Evolutionary conservation across 2,329 filamentous ascomycete species (phyloP), one percentile per base, ranked within the genome.

Genomic region (Fusarium sterilihyphosum): DNA sequence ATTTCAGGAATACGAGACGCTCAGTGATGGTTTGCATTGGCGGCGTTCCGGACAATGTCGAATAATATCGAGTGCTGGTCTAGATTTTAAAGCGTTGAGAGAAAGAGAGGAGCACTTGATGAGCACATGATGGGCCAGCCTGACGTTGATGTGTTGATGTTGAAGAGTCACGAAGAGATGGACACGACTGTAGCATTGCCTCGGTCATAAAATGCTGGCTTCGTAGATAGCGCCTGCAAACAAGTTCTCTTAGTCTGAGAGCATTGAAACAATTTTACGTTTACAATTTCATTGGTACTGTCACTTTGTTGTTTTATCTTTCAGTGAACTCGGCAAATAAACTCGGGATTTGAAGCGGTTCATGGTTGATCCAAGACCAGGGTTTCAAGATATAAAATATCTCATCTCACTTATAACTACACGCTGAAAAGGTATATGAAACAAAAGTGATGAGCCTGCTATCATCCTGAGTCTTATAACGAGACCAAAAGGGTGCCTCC

Each of bases 31-130:
- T 77, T 83, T 83, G 82, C 82, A 84, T 84, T 79, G 80, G 79
- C 79, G 82, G 82, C 82, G 82, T 84, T 84, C 82, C 82, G 82
- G 82, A 80, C 77, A 80, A 77, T 80, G 78, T 81, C 78, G 81
- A 81, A 80, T 82, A 79, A 81, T 81, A 81, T 81, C 78, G 77
- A 80, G 73, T 80, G 78, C 78, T 80, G 80, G 78, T 80, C 80
- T 81, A 81, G 75, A 80, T 79, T 70, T 80, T 78, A 77, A 73
- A 80, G 78, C 77, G 79, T 74, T 73, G 79, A 80, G 67, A 77
- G 69, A 77, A 76, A 77, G 79, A 80, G 72, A 79, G 71, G 67
- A 79, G 70, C 78, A 76, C 73, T 78, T 74, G 72, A 78, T 73
- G 70, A 77, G 70, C 70, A 75, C 71, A 77, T 66, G 73, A 71